Base-by-base conservation (phyloP, 768 basidiomycete species). In the Flagelloscypha sp. region DNA sequence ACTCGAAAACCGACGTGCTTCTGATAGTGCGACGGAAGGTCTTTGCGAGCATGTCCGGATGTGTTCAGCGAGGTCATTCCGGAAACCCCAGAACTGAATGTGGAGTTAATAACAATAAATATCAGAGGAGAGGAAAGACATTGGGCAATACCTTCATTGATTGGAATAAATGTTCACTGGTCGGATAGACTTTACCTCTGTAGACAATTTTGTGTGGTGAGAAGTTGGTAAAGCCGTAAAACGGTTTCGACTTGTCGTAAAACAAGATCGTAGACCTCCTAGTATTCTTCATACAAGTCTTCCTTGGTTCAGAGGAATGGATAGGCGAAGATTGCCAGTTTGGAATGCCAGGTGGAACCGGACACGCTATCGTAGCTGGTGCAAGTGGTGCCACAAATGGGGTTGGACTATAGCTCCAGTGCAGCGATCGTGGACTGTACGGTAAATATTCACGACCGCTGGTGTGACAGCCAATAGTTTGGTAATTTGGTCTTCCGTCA, bases 111-210 rank as follows among this genome's bases (percentile, higher is more conserved):
- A 41, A 27, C 16, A 18, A 1, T 20, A 38, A 12, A 1, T 39
- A 21, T 30, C 10, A 16, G n/a, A 18, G 11, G 25, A 18, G 21
- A 11, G 24, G 20, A 20, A 19, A 6, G 9, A 40, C 22, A 27
- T 27, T n/a, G 43, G 53, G n/a, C 9, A 27, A 9, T 30, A 57
- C 57, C 53, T 58, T 68, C 45, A 66, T 50, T 25, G 66, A 58
- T 36, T 68, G 66, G 31, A 65, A 68, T 22, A 70, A 46, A 42
- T 70, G 68, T 43, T 68, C 68, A 37, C 65, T 65, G 7, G 68
- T 68, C 1, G 61, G 61, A 40, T 68, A 68, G 2, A 44, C 30
- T 40, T 55, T 59, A 19, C 62, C 61, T n/a, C 40, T 35, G 39
- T 66, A 66, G 17, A 56, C 47, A 29, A 68, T 55, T 3, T 58